phyloP scores from a whole-genome alignment of 2,329 filamentous ascomycete genomes.

The Aureobasidium sp. region DNA sequence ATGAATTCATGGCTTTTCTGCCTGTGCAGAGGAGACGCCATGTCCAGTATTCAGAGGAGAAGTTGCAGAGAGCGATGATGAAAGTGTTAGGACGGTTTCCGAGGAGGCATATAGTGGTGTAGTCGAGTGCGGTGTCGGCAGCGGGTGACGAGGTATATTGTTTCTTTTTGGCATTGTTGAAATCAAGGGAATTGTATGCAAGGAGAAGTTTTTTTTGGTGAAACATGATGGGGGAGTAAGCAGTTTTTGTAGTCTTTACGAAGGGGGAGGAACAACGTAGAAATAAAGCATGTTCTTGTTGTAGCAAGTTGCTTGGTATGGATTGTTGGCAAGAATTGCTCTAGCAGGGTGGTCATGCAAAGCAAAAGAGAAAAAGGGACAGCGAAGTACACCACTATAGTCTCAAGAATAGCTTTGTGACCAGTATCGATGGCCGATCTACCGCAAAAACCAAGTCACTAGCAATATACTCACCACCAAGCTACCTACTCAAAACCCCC shows the following conservation, averaged over 20 bases:
- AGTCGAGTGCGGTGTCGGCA: neutral
- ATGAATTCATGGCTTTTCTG: neutral
- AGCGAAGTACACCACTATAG: too few relatives aligned
- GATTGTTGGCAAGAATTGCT: neutral
- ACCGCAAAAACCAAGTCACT: neutral
- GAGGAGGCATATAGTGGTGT: neutral
- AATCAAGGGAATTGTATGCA: too few relatives aligned
- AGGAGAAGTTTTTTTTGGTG: too few relatives aligned
- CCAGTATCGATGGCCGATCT: too few relatives aligned
- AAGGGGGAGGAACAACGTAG: too few relatives aligned
- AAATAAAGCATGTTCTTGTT: neutral
- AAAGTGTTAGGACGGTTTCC: neutral
- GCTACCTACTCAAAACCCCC: neutral
- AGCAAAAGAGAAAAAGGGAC: too few relatives aligned
- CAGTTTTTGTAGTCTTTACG: too few relatives aligned
- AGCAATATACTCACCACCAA: neutral
- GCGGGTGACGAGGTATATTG: neutral
- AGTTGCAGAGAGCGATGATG: neutral
- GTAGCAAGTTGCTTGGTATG: neutral
- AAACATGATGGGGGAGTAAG: too few relatives aligned
- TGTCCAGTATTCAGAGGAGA: neutral
- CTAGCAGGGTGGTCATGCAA: too few relatives aligned
- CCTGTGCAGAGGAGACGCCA: neutral
- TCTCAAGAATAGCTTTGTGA: too few relatives aligned
- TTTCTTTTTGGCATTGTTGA: neutral